Conservation (phyloP, 305 asterid species). For the Fraxinus baroniana region DNA sequence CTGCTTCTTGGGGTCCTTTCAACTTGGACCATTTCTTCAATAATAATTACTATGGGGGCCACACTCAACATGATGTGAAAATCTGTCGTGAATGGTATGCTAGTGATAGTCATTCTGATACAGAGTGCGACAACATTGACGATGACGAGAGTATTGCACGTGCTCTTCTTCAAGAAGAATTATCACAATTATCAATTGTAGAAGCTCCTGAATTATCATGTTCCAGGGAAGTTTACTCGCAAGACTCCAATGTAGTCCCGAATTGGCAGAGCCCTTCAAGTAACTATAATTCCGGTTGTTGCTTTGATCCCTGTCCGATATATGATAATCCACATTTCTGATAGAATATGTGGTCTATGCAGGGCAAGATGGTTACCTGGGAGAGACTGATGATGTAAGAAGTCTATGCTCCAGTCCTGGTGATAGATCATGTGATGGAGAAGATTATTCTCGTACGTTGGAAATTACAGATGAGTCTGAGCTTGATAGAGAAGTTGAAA, state of each 20-base stretch:
- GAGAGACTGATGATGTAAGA: slow-evolving; percentile 53
- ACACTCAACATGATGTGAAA: slow-evolving; percentile 65
- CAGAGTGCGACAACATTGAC: slow-evolving; percentile 34
- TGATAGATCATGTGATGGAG: slow-evolving; percentile 64
- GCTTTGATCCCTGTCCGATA: slow-evolving; percentile 18
- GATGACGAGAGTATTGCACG: slow-evolving; percentile 62
- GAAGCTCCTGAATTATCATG: slow-evolving; percentile 53
- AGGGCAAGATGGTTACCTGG: slow-evolving; percentile 46
- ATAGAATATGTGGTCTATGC: slow-evolving; percentile 28
- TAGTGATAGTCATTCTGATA: slow-evolving; percentile 39
- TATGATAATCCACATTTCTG: slow-evolving; percentile 23
- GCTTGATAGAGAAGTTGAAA: slow-evolving; percentile 85
- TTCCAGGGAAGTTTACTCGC: slow-evolving; percentile 43
- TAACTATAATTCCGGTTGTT: slow-evolving; percentile 46
- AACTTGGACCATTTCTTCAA: slow-evolving; percentile 64
- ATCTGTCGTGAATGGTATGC: slow-evolving; percentile 66
- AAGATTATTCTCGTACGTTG: slow-evolving; percentile 52
- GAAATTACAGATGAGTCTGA: slow-evolving; percentile 81
- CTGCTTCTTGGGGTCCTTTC: slow-evolving; percentile 57
- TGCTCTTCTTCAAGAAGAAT: slow-evolving; percentile 66
- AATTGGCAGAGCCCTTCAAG: slow-evolving; percentile 52
- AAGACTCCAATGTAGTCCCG: slow-evolving; percentile 36
- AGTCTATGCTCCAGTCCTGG: slow-evolving; percentile 76
- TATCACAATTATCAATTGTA: slow-evolving; percentile 53
- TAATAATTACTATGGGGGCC: slow-evolving; percentile 69